phyloP scores from a whole-genome alignment of 1,284 basidiomycete species.

The Ustilago vetiveriae region DNA sequence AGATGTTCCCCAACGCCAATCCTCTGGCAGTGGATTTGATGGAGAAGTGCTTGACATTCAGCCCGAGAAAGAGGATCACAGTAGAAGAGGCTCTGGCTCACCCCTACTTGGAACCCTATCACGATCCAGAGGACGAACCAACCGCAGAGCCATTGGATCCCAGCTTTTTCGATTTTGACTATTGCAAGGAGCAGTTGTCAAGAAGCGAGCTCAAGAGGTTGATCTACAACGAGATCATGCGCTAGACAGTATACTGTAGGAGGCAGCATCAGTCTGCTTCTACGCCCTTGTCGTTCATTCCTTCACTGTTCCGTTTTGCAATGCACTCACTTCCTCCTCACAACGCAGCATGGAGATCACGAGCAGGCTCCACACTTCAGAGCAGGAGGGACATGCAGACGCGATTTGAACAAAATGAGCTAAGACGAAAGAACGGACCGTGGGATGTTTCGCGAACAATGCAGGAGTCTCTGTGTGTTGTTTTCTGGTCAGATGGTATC shows the following conservation, averaged over 20 bases:
- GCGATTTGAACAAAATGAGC: too few relatives aligned
- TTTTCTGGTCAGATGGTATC: too few relatives aligned
- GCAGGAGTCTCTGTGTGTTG: too few relatives aligned
- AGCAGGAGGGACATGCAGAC: too few relatives aligned
- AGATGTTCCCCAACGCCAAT: constrained; percentile 84
- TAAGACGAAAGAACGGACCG: too few relatives aligned
- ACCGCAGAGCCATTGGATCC: constrained; percentile 62
- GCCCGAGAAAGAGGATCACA: constrained; percentile 63
- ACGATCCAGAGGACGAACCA: constrained; percentile 66
- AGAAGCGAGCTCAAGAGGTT: constrained; percentile 66
- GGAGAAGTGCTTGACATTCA: constrained; percentile 82
- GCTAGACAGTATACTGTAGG: constrained; percentile 2
- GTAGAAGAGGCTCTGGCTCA: constrained; percentile 66
- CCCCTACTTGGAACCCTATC: constrained; percentile 65
- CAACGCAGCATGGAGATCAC: too few relatives aligned
- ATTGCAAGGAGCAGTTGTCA: constrained; percentile 68
- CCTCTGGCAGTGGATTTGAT: constrained; percentile 77
- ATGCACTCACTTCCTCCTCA: constrained; percentile 8
- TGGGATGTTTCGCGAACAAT: not conserved
- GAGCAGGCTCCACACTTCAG: too few relatives aligned
- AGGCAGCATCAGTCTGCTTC: too few relatives aligned
- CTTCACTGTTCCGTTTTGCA: constrained; percentile 3
- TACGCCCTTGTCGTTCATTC: too few relatives aligned
- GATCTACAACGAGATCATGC: constrained; percentile 62
- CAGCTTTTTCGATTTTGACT: constrained; percentile 65